Evolutionary conservation across 192 early-diverging fungal species (phyloP).

Genomic region (Entomortierella chlamydospora): DNA sequence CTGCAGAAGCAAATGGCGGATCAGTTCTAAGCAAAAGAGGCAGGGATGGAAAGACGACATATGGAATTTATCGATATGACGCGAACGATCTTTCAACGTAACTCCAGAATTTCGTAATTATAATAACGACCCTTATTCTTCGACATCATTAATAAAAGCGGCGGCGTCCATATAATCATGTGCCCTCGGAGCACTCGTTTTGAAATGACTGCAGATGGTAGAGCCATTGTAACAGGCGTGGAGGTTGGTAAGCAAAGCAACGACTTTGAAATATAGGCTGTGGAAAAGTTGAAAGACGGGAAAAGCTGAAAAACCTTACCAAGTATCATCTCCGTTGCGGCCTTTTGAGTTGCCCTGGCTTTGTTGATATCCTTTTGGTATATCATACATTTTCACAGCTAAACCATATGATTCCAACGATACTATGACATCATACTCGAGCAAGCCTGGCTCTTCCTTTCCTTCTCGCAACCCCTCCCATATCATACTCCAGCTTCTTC

Average conservation of each 20-base stretch:
- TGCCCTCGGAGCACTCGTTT: not conserved
- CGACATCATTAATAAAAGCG: not conserved
- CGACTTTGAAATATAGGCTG: constrained; percentile 11
- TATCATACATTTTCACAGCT: too few species aligned
- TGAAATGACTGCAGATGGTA: not conserved
- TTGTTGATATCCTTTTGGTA: too few species aligned
- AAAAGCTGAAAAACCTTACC: too few species aligned
- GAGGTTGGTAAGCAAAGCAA: constrained; percentile 11
- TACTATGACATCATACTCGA: too few species aligned
- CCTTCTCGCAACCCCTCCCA: too few species aligned
- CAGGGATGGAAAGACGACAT: not conserved
- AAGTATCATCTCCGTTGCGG: too few species aligned
- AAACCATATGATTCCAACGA: too few species aligned
- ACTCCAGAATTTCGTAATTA: too few species aligned
- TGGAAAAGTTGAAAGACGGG: not conserved
- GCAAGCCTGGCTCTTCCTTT: too few species aligned
- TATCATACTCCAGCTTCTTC: too few species aligned
- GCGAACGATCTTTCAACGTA: not conserved
- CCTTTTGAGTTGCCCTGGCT: too few species aligned
- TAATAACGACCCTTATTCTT: not conserved
- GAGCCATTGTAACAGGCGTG: constrained; percentile 23
- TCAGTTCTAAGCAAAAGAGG: not conserved
- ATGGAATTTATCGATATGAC: not conserved
- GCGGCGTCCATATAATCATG: not conserved
- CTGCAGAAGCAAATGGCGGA: not conserved